These are phyloP conservation scores for Tylopilus rubrobrunneus DNA, from an alignment of 768 basidiomycete species.

Conservation along the genomic window DNA sequence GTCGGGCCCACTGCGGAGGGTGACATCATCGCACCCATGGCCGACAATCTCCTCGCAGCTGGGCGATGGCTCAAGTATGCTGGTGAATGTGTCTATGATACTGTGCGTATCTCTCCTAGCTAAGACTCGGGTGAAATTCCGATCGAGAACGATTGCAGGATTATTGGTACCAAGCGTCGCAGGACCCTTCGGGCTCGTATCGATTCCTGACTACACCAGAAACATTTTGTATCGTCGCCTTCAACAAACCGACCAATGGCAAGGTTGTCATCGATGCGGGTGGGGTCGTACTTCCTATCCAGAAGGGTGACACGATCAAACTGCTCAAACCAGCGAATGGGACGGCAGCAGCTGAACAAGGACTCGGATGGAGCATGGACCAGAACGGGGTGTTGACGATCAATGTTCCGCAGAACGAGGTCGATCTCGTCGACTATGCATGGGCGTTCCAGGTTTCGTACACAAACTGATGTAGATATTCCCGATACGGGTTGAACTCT, in stretches of 20 bases:
- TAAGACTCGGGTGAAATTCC: background rate
- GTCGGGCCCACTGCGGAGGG: conserved; percentile 48
- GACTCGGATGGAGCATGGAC: conserved; percentile 32
- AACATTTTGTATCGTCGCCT: conserved; percentile 48
- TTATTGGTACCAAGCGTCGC: conserved; percentile 47
- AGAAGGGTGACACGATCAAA: conserved; percentile 39
- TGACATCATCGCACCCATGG: conserved; percentile 47
- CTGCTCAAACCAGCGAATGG: conserved; percentile 34
- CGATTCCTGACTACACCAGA: conserved; percentile 50
- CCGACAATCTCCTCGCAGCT: conserved; percentile 43
- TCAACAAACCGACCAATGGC: conserved; percentile 34
- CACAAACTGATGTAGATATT: too few relatives aligned
- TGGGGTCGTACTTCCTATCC: conserved; percentile 39
- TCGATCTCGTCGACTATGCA: conserved; percentile 1
- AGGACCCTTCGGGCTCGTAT: conserved; percentile 32
- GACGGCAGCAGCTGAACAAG: background rate
- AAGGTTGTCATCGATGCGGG: conserved; percentile 32
- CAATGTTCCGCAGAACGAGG: conserved; percentile 24
- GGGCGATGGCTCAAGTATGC: conserved; percentile 40
- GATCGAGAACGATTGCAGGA: conserved; percentile 26
- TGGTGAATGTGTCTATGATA: conserved; percentile 50
- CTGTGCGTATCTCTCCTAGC: conserved; percentile 32
- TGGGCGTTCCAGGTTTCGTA: too few relatives aligned
- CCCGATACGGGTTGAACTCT: too few relatives aligned
- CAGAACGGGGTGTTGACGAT: conserved; percentile 22